Base-by-base conservation (phyloP, 73 alveolate genomes). In the Breviolum minutum region DNA sequence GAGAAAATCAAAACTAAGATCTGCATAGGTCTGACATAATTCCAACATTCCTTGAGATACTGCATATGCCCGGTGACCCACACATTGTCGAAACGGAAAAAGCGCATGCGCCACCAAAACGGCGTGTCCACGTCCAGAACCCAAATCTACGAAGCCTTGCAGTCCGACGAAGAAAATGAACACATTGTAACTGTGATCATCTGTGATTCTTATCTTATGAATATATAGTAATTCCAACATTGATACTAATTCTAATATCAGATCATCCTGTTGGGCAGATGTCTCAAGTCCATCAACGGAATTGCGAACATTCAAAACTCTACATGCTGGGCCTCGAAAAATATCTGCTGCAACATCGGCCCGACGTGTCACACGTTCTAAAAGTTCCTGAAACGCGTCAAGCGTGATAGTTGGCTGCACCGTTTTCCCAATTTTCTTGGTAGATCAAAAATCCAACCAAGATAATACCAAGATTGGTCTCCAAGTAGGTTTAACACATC, bases 111-210 rank as follows among this genome's bases (percentile, higher is more conserved):
- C 98, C n/a, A 84, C 90, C 66, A 92, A 84, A 32, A 92, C 64
- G 8, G 98, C 98, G 29, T 92, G 98, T 63, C 98, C 98, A 16
- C 98, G 74, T 40, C 98, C 98, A n/a, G 90, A 74, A 54, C 98
- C 98, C 80, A 92, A 22, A 16, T 92, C 98, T 12, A 26, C 79
- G 62, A 92, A 92, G 79, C 83, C 90, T 83, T 17, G 71, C 77
- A 68, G 29, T 79, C 27, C 30, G 66, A n/a, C 86, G 24, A 68
- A 68, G 4, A 14, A 14, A 68, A 2, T 14, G 77, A 68, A 14
- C 77, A 68, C n/a, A 68, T 6, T 14, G 77, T 14, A 6, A 22
- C 77, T 77, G 0, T n/a, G 63, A 30, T 71, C 81, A 8, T 8
- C 29, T 17, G 8, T 71, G 82, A 19, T 16, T 24, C 48, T 26